These are phyloP conservation scores for Moniliophthora roreri DNA, from an alignment of 1,284 basidiomycete species.

Conservation along the genomic window DNA sequence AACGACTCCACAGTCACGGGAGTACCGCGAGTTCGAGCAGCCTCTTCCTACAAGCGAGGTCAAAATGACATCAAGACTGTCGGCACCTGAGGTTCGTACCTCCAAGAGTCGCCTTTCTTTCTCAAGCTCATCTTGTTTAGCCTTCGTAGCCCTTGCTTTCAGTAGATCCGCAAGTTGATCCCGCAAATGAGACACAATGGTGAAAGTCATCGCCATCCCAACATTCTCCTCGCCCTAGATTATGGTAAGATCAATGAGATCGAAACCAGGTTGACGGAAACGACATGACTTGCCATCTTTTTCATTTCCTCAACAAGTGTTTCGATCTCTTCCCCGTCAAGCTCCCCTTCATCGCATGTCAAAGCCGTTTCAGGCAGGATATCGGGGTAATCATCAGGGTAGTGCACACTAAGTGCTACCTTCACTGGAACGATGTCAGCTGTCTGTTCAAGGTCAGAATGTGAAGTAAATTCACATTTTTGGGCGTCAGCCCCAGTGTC, in stretches of 20 bases:
- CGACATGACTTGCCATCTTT: constrained; percentile 53
- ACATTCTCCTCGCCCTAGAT: constrained; percentile 86
- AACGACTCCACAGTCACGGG: constrained; percentile 86
- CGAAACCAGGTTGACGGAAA: not conserved
- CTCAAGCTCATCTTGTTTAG: constrained; percentile 65
- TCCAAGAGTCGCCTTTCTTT: constrained; percentile 75
- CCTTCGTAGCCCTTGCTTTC: constrained; percentile 55
- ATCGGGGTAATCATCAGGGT: constrained; percentile 45
- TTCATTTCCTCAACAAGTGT: constrained; percentile 60
- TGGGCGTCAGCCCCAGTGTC: constrained; percentile 62
- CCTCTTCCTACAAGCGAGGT: constrained; percentile 70
- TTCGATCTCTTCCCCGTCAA: constrained; percentile 59
- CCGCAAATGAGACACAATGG: constrained; percentile 84
- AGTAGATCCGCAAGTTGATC: constrained; percentile 76
- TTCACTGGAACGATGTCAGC: constrained; percentile 54
- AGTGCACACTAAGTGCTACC: constrained; percentile 68
- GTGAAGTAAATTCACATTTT: constrained; percentile 40
- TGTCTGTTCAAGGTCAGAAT: constrained; percentile 20
- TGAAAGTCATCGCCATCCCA: constrained; percentile 98
- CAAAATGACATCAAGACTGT: not conserved
- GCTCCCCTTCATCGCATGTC: constrained; percentile 66
- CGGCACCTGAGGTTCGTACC: constrained; percentile 37
- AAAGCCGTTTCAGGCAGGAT: constrained; percentile 76
- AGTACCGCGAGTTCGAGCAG: constrained; percentile 86
- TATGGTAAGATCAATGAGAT: not conserved